Conservation (phyloP, 306 rosid genomes). For the Boehmeria nivea region DNA sequence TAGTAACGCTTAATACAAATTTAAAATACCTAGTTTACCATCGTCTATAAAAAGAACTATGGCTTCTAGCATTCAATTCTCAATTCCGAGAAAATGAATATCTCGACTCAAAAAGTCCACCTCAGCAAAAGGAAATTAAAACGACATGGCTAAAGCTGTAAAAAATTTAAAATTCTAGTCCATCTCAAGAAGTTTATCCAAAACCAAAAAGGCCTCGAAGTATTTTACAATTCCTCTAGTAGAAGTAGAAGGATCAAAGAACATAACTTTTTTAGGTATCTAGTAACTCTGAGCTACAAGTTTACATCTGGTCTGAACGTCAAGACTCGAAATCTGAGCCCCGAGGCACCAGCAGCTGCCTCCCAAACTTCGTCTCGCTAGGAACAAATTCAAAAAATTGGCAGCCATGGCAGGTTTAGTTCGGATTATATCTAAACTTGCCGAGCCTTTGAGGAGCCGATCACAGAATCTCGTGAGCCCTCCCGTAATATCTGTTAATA, state of each 20-base stretch:
- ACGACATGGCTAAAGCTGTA: too few species aligned
- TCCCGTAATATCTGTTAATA: constrained; percentile 83
- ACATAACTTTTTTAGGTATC: not conserved
- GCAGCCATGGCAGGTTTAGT: constrained; percentile 6
- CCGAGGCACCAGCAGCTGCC: constrained; percentile 43
- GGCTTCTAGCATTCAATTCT: too few species aligned
- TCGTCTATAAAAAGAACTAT: too few species aligned
- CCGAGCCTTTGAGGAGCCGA: constrained; percentile 2
- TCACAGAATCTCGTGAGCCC: constrained; percentile 80
- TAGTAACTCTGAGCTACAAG: not conserved
- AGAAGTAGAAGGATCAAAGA: not conserved
- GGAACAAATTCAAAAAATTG: too few species aligned
- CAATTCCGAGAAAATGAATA: too few species aligned
- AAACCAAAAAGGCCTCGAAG: not conserved
- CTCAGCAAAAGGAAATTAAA: too few species aligned
- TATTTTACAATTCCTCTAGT: constrained; percentile 4
- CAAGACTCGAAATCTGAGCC: not conserved
- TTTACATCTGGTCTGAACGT: not conserved
- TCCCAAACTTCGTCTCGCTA: constrained; percentile 11
- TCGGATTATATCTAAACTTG: constrained; percentile 3
- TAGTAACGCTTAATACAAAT: too few species aligned
- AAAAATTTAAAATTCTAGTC: too few species aligned
- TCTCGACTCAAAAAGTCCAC: too few species aligned
- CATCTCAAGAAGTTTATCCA: not conserved
- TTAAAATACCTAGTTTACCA: too few species aligned